Percentiles rank a stretch among this genome's conserved stretches.
phyloP scores from a whole-genome alignment of 176 grass and related monocot species.

The Aegilops umbellulata region DNA sequence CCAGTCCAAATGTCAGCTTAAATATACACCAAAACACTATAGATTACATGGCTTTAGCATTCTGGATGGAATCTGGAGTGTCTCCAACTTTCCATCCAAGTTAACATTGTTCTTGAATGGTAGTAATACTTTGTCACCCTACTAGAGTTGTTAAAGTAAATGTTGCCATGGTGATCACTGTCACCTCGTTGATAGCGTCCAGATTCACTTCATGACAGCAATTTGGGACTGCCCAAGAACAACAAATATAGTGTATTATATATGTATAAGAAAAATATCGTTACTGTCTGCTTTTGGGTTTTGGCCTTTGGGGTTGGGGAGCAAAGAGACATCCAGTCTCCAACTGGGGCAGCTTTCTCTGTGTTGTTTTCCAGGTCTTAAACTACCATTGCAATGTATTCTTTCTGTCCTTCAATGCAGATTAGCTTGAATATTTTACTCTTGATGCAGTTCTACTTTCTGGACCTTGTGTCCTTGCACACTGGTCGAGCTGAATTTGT shows the following conservation, averaged over 20 bases:
- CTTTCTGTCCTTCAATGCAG: neutral
- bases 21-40: no score
- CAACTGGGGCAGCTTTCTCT: conserved; percentile 24
- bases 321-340: conserved; percentile 31
- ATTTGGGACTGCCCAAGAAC: conserved; percentile 23
- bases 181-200: conserved; percentile 20
- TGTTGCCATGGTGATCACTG: neutral
- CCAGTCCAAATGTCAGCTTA: no score
- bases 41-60: no score
- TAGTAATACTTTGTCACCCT: neutral
- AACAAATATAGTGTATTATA: neutral
- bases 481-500: neutral
- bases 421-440: conserved; percentile 5
- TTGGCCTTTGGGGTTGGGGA: conserved; percentile 2
- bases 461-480: neutral
- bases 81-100: neutral
- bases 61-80: no score
- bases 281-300: conserved; percentile 16
- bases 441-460: conserved; percentile 15
- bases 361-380: conserved; percentile 13
- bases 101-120: neutral
- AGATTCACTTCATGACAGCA: conserved; percentile 18
- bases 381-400: conserved; percentile 15
- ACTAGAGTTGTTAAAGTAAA: neutral
- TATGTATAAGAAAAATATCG: neutral